A percentile compares a stretch with the other conserved stretches of the same genome.
Evolutionary conservation across 1,284 basidiomycete genomes (phyloP).

Genomic region (Moniliophthora roreri): DNA sequence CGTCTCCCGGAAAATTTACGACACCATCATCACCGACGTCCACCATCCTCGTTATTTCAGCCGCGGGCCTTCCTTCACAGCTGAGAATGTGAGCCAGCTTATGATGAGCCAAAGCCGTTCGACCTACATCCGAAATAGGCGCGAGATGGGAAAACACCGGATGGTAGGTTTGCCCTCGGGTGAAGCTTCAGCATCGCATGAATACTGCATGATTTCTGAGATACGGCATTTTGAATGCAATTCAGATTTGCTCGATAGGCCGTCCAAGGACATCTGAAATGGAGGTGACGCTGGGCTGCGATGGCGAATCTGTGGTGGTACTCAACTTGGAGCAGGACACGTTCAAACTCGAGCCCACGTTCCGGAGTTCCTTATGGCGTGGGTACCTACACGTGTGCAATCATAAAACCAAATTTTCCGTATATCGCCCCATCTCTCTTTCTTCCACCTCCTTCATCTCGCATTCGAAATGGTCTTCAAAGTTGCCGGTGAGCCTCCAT

Average conservation of each 20-base stretch:
- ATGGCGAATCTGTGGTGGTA: too few species aligned
- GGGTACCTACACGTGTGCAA: background rate
- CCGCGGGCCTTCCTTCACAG: slow-evolving; percentile 60
- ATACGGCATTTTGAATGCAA: slow-evolving; percentile 46
- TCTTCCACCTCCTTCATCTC: slow-evolving; percentile 31
- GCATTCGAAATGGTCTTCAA: slow-evolving; percentile 71
- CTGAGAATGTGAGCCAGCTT: slow-evolving; percentile 33
- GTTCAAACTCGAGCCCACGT: too few species aligned
- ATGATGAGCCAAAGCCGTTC: slow-evolving; percentile 1
- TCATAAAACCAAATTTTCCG: slow-evolving; percentile 25
- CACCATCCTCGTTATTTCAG: slow-evolving; percentile 66
- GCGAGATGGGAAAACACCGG: slow-evolving; percentile 68
- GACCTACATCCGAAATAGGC: slow-evolving; percentile 70
- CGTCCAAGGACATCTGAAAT: too few species aligned
- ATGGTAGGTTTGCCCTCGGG: slow-evolving; percentile 33
- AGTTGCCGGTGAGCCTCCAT: slow-evolving; percentile 62
- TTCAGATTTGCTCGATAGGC: background rate
- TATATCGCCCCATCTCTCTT: slow-evolving; percentile 31
- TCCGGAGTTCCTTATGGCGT: too few species aligned
- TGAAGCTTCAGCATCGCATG: slow-evolving; percentile 46
- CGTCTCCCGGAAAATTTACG: slow-evolving; percentile 50
- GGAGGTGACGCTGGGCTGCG: too few species aligned
- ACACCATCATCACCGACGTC: slow-evolving; percentile 59
- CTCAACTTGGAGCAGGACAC: too few species aligned
- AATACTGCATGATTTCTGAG: slow-evolving; percentile 71